These are phyloP conservation scores for Aspergillus oerlinghausenensis DNA, from an alignment of 2,329 filamentous ascomycete species.

Conservation along the genomic window DNA sequence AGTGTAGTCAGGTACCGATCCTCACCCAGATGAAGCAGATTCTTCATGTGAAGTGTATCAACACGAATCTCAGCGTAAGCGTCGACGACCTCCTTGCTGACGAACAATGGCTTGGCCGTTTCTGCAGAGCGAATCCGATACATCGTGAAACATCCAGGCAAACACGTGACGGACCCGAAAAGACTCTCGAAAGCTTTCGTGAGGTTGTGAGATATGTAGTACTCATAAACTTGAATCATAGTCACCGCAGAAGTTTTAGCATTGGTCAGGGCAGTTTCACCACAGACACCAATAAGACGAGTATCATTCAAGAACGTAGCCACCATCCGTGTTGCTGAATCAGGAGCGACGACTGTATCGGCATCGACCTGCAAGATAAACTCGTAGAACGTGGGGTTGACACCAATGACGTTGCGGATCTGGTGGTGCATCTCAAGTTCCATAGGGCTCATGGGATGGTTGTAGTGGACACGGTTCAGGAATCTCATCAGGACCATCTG, in stretches of 20 bases:
- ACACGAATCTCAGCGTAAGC: conserved; percentile 89
- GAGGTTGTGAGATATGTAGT: conserved; percentile 97
- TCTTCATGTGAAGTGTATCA: conserved; percentile 98
- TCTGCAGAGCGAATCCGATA: conserved; percentile 94
- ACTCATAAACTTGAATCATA: conserved; percentile 99
- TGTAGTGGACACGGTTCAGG: conserved; percentile 98
- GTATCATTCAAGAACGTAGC: conserved; percentile 88
- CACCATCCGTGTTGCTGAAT: conserved; percentile 89
- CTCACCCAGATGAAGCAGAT: conserved; percentile 90
- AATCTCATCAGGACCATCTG: conserved; percentile 99
- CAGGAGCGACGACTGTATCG: conserved; percentile 86
- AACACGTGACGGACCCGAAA: conserved; percentile 94
- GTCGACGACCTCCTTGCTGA: conserved; percentile 86
- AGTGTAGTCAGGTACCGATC: conserved; percentile 96
- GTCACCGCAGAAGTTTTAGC: conserved; percentile 90
- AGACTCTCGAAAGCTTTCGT: conserved; percentile 96
- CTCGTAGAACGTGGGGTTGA: conserved; percentile 98
- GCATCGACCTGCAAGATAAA: conserved; percentile 95
- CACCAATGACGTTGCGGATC: conserved; percentile 96
- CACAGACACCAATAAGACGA: conserved; percentile 86
- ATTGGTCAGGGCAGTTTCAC: conserved; percentile 90
- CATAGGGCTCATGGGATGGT: conserved; percentile 88
- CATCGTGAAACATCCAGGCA: conserved; percentile 99
- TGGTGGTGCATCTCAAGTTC: conserved; percentile 99
- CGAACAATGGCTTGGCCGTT: conserved; percentile 91